Conservation (phyloP, 176 grass and related monocot genomes). For the Musa schizocarpa region DNA sequence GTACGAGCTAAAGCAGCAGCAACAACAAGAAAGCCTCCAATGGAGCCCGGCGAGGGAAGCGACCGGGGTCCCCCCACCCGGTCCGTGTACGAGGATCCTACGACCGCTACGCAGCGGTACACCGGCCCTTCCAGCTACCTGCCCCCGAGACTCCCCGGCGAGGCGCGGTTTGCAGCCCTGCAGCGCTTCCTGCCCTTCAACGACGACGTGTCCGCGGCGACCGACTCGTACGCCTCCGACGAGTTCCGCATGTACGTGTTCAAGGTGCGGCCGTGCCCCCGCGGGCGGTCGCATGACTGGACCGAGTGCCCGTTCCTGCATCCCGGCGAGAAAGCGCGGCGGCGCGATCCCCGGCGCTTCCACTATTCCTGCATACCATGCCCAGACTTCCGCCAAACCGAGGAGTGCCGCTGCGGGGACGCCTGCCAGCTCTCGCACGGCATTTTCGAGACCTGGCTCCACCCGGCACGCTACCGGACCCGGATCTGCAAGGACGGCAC, state of each 20-base stretch:
- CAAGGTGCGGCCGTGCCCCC: constrained; percentile 43
- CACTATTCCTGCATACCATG: constrained; percentile 23
- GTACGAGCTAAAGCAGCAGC: no score
- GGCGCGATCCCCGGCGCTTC: constrained; percentile 35
- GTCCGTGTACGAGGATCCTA: background rate
- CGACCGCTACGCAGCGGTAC: background rate
- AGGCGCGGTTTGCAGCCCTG: background rate
- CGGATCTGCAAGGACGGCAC: background rate
- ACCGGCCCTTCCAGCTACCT: background rate
- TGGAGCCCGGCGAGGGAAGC: background rate
- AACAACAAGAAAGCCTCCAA: background rate
- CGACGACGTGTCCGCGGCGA: background rate
- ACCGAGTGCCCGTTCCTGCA: constrained; percentile 43
- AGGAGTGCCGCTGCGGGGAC: background rate
- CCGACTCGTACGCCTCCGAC: background rate
- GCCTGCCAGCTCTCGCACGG: background rate
- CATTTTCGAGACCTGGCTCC: constrained; percentile 1
- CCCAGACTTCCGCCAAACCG: constrained; percentile 18
- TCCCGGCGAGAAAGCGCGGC: constrained; percentile 29
- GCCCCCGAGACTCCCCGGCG: background rate
- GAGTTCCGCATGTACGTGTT: constrained; percentile 47
- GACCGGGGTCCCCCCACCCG: background rate
- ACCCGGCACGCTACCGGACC: background rate
- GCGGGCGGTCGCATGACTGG: constrained; percentile 25
- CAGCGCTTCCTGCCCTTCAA: background rate